These are phyloP conservation scores for Ligustrum vulgare DNA, from an alignment of 257 asterid species.

Conservation along the genomic window DNA sequence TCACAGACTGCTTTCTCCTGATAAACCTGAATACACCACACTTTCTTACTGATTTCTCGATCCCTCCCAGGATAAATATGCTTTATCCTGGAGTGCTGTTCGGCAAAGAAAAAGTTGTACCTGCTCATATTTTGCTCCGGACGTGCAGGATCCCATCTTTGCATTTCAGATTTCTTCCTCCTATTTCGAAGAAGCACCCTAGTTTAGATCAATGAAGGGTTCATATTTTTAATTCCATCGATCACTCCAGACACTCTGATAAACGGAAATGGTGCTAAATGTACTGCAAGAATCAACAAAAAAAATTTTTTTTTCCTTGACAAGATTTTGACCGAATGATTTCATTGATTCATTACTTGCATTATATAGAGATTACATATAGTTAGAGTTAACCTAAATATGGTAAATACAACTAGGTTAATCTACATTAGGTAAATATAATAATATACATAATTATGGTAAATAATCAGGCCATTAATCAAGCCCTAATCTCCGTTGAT, in stretches of 20 bases:
- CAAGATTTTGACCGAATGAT: too few relatives aligned
- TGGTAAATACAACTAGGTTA: too few relatives aligned
- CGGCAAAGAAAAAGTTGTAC: slow-evolving; percentile 86
- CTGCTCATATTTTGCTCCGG: slow-evolving; percentile 90
- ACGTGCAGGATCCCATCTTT: slow-evolving; percentile 71
- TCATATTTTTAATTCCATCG: slow-evolving; percentile 47
- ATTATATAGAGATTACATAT: too few relatives aligned
- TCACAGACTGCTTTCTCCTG: slow-evolving; percentile 61
- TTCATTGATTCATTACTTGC: too few relatives aligned
- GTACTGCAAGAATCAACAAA: too few relatives aligned
- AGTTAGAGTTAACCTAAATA: too few relatives aligned
- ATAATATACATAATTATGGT: too few relatives aligned
- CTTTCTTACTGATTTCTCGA: slow-evolving; percentile 67
- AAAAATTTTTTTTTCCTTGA: too few relatives aligned
- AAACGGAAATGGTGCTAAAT: slow-evolving; percentile 33
- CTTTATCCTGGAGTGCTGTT: slow-evolving; percentile 75
- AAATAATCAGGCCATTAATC: too few relatives aligned
- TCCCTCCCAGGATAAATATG: slow-evolving; percentile 67
- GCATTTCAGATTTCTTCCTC: slow-evolving; percentile 69
- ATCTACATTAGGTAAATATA: too few relatives aligned
- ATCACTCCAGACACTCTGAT: slow-evolving; percentile 62
- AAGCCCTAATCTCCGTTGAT: too few relatives aligned
- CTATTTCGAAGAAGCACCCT: slow-evolving; percentile 55
- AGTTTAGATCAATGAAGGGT: slow-evolving; percentile 28
- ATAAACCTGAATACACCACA: too few relatives aligned